Percentiles rank a stretch among this genome's conserved stretches.
Conservation (phyloP, 768 basidiomycete species). For the Boletus rubroflammeus region DNA sequence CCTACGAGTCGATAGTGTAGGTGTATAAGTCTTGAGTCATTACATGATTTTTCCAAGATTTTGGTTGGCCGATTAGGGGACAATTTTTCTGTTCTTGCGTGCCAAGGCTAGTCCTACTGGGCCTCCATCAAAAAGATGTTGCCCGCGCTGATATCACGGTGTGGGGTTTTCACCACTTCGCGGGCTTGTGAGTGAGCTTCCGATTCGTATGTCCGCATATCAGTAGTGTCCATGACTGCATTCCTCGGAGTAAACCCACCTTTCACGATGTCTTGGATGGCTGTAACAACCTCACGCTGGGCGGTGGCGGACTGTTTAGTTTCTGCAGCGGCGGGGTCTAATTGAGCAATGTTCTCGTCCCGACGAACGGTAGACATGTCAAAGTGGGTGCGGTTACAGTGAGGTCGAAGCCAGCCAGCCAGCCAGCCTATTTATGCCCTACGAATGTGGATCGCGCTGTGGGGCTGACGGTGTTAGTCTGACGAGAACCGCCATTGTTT, state of each 20-base stretch:
- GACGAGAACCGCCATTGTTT: not conserved
- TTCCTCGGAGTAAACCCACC: not conserved
- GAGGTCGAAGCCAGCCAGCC: not conserved
- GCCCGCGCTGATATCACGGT: not conserved
- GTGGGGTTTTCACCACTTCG: not conserved
- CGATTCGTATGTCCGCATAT: not conserved
- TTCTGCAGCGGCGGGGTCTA: not conserved
- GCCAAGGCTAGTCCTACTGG: not conserved
- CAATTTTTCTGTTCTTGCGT: not conserved
- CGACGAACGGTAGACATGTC: not conserved
- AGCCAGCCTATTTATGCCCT: not conserved
- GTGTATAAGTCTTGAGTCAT: too few species aligned
- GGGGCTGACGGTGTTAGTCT: not conserved
- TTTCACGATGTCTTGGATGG: not conserved
- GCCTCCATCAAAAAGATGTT: not conserved
- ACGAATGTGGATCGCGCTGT: not conserved
- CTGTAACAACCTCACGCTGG: not conserved
- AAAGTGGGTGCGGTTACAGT: not conserved
- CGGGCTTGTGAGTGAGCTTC: not conserved
- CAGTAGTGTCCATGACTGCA: not conserved
- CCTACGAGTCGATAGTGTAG: too few species aligned
- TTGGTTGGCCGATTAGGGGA: not conserved
- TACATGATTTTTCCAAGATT: not conserved
- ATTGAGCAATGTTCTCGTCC: not conserved
- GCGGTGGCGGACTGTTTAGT: not conserved